phyloP scores from a whole-genome alignment of 441 rosid genomes.

The Theobroma grandiflorum region DNA sequence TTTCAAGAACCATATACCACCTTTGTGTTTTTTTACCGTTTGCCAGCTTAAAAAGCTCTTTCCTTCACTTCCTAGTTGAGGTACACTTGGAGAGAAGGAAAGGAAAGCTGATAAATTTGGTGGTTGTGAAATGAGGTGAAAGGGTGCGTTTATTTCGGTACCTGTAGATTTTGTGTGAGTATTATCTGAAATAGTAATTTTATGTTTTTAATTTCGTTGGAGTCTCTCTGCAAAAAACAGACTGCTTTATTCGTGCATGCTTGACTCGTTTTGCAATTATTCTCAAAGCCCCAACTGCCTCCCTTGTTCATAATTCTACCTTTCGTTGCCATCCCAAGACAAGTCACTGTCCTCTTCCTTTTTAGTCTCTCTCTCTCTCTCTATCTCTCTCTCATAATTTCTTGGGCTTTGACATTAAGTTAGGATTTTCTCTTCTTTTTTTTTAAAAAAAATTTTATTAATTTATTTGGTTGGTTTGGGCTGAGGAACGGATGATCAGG shows the following conservation, averaged over 20 bases:
- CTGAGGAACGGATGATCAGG: no score
- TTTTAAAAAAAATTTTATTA: background rate
- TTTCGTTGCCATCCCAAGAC: constrained; percentile 45
- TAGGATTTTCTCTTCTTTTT: background rate
- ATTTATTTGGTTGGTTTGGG: background rate
- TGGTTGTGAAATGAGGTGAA: background rate
- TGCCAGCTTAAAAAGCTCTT: constrained; percentile 28
- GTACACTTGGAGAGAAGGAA: background rate
- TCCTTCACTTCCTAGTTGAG: constrained; percentile 1
- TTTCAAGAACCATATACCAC: constrained; percentile 27
- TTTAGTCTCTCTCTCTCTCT: background rate
- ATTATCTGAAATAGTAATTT: constrained; percentile 38
- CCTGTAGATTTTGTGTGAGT: constrained; percentile 23
- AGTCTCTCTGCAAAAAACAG: constrained; percentile 34
- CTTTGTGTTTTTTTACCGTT: constrained; percentile 25
- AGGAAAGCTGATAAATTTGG: background rate
- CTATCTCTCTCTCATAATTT: constrained; percentile 1
- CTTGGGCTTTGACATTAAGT: constrained; percentile 34
- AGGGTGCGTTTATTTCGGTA: background rate
- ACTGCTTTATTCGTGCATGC: constrained; percentile 47
- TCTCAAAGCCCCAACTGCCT: constrained; percentile 39
- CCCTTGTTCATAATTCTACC: constrained; percentile 40
- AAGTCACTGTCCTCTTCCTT: constrained; percentile 42
- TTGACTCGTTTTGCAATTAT: constrained; percentile 51
- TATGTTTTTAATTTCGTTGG: constrained; percentile 27